phyloP scores from a whole-genome alignment of 495 filamentous ascomycete genomes.

The Neurospora terricola region DNA sequence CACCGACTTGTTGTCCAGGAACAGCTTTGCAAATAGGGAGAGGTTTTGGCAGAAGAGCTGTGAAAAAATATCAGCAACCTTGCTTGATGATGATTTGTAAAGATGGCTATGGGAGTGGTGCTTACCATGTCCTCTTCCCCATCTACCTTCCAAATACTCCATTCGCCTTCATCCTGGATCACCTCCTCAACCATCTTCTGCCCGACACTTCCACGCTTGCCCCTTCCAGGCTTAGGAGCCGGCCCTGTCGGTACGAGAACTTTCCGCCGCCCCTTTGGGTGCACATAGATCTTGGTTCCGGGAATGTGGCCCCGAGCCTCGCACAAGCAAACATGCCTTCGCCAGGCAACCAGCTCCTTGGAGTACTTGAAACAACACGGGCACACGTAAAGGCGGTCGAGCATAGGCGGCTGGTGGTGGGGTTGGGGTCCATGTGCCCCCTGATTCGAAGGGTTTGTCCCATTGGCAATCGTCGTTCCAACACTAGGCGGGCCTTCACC shows the following conservation, averaged over 20 bases:
- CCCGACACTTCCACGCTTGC: conserved; percentile 26
- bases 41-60: conserved; percentile 92
- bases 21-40: conserved; percentile 94
- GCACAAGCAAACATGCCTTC: conserved; percentile 35
- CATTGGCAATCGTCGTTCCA: conserved; percentile 12
- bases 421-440: background rate
- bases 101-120: conserved; percentile 1
- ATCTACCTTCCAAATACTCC: conserved; percentile 81
- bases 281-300: conserved; percentile 36
- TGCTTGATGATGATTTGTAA: background rate
- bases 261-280: conserved; percentile 32
- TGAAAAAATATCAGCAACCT: background rate
- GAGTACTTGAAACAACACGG: conserved; percentile 91
- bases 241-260: conserved; percentile 16
- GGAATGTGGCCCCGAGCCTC: conserved; percentile 30
- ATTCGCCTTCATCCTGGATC: conserved; percentile 43
- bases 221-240: conserved; percentile 31
- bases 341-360: conserved; percentile 53
- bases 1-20: conserved; percentile 95
- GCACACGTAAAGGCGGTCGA: conserved; percentile 72
- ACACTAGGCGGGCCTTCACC: conserved; percentile 20
- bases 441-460: conserved; percentile 6
- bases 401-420: conserved; percentile 20
- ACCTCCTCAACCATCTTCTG: conserved; percentile 48
- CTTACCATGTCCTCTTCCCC: conserved; percentile 68